Conservation (phyloP, 108 stramenopile genomes). For the Fistulifera solaris region DNA sequence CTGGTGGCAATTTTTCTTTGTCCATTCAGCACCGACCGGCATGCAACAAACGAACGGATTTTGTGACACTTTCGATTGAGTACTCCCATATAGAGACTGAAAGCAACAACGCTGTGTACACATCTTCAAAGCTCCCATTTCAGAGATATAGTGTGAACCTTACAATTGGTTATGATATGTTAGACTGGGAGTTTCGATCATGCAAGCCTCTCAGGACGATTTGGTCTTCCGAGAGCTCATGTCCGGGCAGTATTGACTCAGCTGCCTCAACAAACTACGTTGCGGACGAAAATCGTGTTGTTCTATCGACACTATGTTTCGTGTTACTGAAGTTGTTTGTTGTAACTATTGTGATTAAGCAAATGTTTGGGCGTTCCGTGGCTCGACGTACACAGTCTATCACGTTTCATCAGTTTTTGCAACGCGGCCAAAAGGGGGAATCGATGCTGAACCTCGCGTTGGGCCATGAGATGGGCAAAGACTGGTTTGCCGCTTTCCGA, state of each 20-base stretch:
- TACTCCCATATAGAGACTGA: not conserved
- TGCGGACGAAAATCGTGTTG: not conserved
- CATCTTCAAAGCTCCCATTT: not conserved
- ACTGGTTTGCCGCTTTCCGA: slow-evolving; percentile 52
- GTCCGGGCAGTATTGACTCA: not conserved
- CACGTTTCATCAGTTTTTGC: not conserved
- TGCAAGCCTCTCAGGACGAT: not conserved
- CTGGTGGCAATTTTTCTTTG: slow-evolving; percentile 51
- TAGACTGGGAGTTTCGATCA: not conserved
- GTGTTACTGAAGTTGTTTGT: not conserved
- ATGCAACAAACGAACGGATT: slow-evolving; percentile 45
- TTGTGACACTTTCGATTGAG: slow-evolving; percentile 40
- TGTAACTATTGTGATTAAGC: not conserved
- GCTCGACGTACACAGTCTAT: not conserved
- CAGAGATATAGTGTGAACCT: not conserved
- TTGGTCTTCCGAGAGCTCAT: not conserved
- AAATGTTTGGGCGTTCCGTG: not conserved
- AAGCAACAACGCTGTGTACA: not conserved
- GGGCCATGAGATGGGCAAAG: not conserved
- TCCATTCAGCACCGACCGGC: slow-evolving; percentile 57
- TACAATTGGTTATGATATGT: not conserved
- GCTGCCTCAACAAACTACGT: not conserved
- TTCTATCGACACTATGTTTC: not conserved
- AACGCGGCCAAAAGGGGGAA: not conserved
- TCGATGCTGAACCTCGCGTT: not conserved